Conservation (phyloP, 2,329 filamentous ascomycete genomes). For the Colletotrichum magnum region DNA sequence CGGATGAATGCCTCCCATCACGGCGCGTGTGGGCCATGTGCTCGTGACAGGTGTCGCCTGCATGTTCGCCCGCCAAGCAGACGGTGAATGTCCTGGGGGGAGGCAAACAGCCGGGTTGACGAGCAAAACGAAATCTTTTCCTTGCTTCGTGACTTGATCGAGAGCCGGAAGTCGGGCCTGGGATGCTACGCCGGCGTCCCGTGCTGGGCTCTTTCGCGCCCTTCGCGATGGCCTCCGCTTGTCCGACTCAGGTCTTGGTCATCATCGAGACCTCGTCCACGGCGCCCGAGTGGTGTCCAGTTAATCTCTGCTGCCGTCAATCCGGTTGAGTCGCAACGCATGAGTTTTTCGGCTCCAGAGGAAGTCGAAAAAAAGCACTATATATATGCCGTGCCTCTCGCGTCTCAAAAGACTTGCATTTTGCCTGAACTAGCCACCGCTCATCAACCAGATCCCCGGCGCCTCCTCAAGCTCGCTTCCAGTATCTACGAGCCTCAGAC, state of each 20-base stretch:
- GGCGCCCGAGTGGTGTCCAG: neutral
- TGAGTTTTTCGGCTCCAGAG: neutral
- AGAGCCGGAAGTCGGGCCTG: conserved; percentile 5
- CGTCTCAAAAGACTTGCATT: conserved; percentile 1
- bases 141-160: conserved; percentile 3
- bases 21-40: conserved; percentile 1
- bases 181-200: neutral
- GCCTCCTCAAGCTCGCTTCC: neutral
- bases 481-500: neutral
- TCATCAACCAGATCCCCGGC: conserved; percentile 21
- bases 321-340: neutral
- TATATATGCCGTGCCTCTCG: conserved; percentile 34
- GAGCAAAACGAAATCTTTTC: neutral
- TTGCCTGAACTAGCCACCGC: conserved; percentile 32
- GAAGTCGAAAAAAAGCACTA: conserved; percentile 12
- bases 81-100: neutral
- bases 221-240: conserved; percentile 7
- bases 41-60: conserved; percentile 25
- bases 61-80: neutral
- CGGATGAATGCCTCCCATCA: conserved; percentile 36
- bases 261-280: neutral
- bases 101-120: neutral
- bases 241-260: neutral
- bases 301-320: conserved; percentile 11
- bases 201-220: neutral